Evolutionary conservation across 345 rosid species (phyloP).

Genomic region (Eucalyptus camaldulensis): DNA sequence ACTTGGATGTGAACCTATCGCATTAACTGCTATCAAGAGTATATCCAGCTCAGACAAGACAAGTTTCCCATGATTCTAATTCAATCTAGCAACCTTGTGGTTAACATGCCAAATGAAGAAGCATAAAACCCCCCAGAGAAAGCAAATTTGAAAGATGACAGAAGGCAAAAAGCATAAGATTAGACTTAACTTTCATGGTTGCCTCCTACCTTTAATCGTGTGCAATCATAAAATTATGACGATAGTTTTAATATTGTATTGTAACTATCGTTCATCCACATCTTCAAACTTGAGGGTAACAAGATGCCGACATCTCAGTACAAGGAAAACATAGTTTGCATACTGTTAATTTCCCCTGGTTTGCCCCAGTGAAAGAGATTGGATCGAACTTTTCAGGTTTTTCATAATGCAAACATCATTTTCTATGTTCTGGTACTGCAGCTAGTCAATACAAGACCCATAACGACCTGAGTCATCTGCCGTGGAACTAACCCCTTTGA

Average conservation of each 20-base stretch:
- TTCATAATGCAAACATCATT: not conserved
- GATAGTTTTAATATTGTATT: not conserved
- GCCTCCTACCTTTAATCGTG: not conserved
- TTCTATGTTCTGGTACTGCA: not conserved
- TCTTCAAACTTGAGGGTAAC: not conserved
- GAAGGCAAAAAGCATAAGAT: not conserved
- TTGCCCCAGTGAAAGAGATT: not conserved
- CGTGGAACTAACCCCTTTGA: not conserved
- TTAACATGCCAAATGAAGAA: not conserved
- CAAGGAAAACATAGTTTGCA: not conserved
- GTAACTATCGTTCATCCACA: not conserved
- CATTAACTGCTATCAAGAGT: not conserved
- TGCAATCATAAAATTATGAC: not conserved
- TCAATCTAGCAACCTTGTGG: not conserved
- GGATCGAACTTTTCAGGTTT: not conserved
- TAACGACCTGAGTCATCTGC: not conserved
- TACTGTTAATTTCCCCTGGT: not conserved
- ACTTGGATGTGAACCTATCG: not conserved
- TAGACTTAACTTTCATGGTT: not conserved
- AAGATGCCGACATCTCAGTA: not conserved
- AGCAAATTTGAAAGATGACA: not conserved
- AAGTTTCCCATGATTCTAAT: not conserved
- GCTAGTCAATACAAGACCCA: not conserved
- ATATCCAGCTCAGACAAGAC: not conserved
- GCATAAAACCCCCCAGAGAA: not conserved